Conservation (phyloP, 371 early-diverging fungal species). For the Dentiscutata heterogama region DNA sequence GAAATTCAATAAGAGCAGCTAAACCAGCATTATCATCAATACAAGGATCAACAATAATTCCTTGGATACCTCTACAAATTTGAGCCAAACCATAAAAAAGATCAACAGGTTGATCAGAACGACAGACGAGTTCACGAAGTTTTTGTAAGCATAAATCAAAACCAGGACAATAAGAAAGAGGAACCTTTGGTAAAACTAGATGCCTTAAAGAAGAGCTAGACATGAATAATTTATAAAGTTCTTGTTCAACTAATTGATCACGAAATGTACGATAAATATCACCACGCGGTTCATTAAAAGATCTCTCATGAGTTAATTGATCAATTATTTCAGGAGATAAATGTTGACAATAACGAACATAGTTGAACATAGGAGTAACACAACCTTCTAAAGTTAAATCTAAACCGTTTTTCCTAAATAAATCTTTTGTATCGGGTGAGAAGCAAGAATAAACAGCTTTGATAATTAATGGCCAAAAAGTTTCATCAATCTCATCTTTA, state of each 20-base stretch:
- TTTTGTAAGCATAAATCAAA: neutral
- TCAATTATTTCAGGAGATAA: neutral
- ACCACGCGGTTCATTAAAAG: neutral
- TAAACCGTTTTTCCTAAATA: neutral
- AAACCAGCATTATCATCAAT: slow-evolving; percentile 13
- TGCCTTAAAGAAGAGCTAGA: neutral
- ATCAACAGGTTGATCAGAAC: neutral
- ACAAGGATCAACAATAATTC: neutral
- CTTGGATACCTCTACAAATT: slow-evolving; percentile 6
- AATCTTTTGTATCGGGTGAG: neutral
- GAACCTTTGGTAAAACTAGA: slow-evolving; percentile 8
- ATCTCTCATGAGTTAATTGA: neutral
- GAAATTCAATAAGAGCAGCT: neutral
- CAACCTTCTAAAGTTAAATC: too few relatives aligned
- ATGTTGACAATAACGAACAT: slow-evolving; percentile 15
- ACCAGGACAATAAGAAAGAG: slow-evolving; percentile 8
- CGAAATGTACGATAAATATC: neutral
- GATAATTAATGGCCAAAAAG: neutral
- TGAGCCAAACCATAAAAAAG: neutral
- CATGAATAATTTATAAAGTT: slow-evolving; percentile 33
- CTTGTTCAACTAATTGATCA: slow-evolving; percentile 9
- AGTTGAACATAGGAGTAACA: neutral
- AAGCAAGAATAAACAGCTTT: slow-evolving; percentile 12
- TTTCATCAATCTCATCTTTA: neutral
- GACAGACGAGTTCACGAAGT: neutral